These are phyloP conservation scores for Sporopachydermia quercuum DNA, from an alignment of 805 yeast species.

Conservation along the genomic window DNA sequence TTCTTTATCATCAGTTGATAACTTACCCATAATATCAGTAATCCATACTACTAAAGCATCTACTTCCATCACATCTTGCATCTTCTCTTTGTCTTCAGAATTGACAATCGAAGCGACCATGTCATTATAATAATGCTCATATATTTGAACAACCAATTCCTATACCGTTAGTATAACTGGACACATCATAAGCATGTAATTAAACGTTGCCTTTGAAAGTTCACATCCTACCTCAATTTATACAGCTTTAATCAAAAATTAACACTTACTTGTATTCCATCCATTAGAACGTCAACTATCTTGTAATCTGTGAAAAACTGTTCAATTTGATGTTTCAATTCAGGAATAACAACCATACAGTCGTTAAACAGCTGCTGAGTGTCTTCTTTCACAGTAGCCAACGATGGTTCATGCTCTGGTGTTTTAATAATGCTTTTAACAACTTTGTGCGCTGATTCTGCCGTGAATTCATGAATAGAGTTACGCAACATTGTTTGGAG, in stretches of 20 bases:
- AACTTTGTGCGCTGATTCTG: constrained; percentile 34
- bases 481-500: constrained; percentile 59
- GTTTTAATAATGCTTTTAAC: constrained; percentile 27
- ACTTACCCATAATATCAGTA: constrained; percentile 19
- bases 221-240: too few relatives aligned
- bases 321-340: constrained; percentile 34
- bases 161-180: background rate
- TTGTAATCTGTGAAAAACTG: constrained; percentile 41
- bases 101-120: constrained; percentile 15
- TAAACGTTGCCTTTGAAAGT: too few relatives aligned
- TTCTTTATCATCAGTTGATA: too few relatives aligned
- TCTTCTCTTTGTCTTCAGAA: constrained; percentile 16
- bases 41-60: constrained; percentile 43
- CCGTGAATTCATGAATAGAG: constrained; percentile 54
- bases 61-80: constrained; percentile 43
- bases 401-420: constrained; percentile 8
- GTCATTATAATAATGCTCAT: constrained; percentile 34
- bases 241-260: too few relatives aligned
- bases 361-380: constrained; percentile 30
- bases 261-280: constrained; percentile 37
- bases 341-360: constrained; percentile 40
- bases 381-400: constrained; percentile 17
- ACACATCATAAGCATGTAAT: too few relatives aligned
- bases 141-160: constrained; percentile 41
- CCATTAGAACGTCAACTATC: constrained; percentile 36